Percentiles rank a stretch among this genome's conserved stretches.
Evolutionary conservation across 2,329 filamentous ascomycete species (phyloP).

Genomic region (Colletotrichum sp.): DNA sequence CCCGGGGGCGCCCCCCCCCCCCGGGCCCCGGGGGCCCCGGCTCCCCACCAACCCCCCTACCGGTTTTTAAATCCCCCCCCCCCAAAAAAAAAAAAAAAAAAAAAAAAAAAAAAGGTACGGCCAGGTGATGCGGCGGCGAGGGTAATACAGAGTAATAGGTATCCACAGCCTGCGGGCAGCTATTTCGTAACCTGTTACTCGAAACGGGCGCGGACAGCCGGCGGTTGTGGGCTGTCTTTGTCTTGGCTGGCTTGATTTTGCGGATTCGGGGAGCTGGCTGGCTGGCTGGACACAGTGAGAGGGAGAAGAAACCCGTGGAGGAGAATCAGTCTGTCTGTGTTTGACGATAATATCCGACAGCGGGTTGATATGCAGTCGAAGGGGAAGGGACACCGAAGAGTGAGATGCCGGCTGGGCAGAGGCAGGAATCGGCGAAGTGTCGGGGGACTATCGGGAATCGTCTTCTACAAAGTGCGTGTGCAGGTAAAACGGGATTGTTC

Average conservation of each 20-base stretch:
- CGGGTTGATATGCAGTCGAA: neutral
- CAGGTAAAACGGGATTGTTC: neutral
- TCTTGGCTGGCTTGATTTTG: neutral
- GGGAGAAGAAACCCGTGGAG: neutral
- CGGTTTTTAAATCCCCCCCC: too few relatives aligned
- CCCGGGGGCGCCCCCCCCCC: too few relatives aligned
- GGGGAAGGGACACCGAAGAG: neutral
- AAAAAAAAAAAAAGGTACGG: neutral
- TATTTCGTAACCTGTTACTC: slow-evolving; percentile 16
- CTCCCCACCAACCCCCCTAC: too few relatives aligned
- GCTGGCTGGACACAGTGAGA: neutral
- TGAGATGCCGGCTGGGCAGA: neutral
- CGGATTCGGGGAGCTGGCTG: neutral
- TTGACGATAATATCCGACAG: neutral
- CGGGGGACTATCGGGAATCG: slow-evolving; percentile 8
- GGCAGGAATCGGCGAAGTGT: neutral
- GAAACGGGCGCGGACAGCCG: neutral
- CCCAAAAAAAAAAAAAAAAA: too few relatives aligned
- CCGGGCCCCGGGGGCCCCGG: too few relatives aligned
- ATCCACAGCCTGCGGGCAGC: slow-evolving; percentile 8
- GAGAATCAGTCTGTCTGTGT: neutral
- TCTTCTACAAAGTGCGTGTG: neutral
- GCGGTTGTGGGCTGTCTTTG: neutral
- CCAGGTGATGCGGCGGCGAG: neutral
- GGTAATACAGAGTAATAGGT: neutral